phyloP scores from a whole-genome alignment of 345 rosid genomes.

The Punica granatum region DNA sequence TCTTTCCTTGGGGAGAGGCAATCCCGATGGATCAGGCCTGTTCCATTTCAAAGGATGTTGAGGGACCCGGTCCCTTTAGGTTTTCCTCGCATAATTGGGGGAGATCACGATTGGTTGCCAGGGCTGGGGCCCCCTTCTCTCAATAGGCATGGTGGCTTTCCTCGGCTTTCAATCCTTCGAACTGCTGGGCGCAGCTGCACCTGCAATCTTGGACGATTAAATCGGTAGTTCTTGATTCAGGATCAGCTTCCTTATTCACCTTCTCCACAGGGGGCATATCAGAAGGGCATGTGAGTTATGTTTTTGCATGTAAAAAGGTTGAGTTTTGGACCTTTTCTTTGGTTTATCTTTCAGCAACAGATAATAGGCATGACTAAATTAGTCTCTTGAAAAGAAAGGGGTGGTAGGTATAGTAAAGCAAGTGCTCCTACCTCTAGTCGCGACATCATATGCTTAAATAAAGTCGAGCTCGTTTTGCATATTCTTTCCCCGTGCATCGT shows the following conservation, averaged over 20 bases:
- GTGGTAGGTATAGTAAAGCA: background rate
- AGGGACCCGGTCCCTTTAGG: conserved; percentile 24
- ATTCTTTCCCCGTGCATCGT: no score
- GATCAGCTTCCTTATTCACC: background rate
- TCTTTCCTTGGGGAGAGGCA: conserved; percentile 6
- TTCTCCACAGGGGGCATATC: background rate
- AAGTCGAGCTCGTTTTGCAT: background rate
- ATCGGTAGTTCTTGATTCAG: background rate
- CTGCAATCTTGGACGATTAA: conserved; percentile 35
- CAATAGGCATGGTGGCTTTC: conserved; percentile 14
- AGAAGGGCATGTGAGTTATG: background rate
- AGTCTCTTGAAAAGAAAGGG: background rate
- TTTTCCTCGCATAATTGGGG: conserved; percentile 19
- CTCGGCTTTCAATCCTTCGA: conserved; percentile 7
- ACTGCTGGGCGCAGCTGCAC: conserved; percentile 12
- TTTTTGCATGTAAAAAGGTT: background rate
- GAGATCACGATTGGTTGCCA: conserved; percentile 30
- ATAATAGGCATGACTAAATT: background rate
- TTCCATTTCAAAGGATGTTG: background rate
- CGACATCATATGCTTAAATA: background rate
- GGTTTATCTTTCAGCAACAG: no score
- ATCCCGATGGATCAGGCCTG: background rate
- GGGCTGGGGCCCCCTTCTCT: conserved; percentile 16
- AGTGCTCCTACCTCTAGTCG: background rate
- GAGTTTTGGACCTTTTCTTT: background rate